Evolutionary conservation across 352 stramenopile species (phyloP).

Genomic region (Phytophthora podocarpi): DNA sequence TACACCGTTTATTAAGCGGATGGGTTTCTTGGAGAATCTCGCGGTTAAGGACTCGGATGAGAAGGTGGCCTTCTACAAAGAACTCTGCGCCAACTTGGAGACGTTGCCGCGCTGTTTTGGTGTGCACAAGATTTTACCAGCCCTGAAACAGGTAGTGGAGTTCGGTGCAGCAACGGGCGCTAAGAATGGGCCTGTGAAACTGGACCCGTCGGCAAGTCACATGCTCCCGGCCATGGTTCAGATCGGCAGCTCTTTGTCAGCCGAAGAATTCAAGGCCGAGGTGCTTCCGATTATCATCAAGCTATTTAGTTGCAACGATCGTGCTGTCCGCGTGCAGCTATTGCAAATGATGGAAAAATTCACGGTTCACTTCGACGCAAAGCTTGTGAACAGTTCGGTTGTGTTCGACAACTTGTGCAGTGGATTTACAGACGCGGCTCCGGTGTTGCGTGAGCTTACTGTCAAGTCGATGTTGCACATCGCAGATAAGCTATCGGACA

Average conservation of each 20-base stretch:
- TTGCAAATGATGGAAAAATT: slow-evolving; percentile 93
- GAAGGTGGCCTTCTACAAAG: slow-evolving; percentile 95
- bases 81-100: slow-evolving; percentile 76
- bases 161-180: slow-evolving; percentile 63
- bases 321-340: slow-evolving; percentile 88
- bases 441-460: slow-evolving; percentile 89
- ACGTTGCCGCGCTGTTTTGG: slow-evolving; percentile 74
- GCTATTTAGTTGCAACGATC: slow-evolving; percentile 92
- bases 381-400: slow-evolving; percentile 89
- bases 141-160: slow-evolving; percentile 83
- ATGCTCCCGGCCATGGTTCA: slow-evolving; percentile 90
- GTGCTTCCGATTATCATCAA: slow-evolving; percentile 90
- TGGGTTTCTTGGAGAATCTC: slow-evolving; percentile 94
- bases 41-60: slow-evolving; percentile 93
- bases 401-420: slow-evolving; percentile 93
- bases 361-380: slow-evolving; percentile 87
- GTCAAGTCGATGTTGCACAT: slow-evolving; percentile 94
- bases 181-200: slow-evolving; percentile 70
- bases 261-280: slow-evolving; percentile 87
- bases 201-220: slow-evolving; percentile 86
- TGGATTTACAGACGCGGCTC: slow-evolving; percentile 90
- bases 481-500: slow-evolving; percentile 89
- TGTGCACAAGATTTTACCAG: slow-evolving; percentile 88
- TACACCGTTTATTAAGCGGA: slow-evolving; percentile 92
- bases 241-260: slow-evolving; percentile 75